These are phyloP conservation scores for Noccaea caerulescens DNA, from an alignment of 345 rosid genomes.

Conservation along the genomic window DNA sequence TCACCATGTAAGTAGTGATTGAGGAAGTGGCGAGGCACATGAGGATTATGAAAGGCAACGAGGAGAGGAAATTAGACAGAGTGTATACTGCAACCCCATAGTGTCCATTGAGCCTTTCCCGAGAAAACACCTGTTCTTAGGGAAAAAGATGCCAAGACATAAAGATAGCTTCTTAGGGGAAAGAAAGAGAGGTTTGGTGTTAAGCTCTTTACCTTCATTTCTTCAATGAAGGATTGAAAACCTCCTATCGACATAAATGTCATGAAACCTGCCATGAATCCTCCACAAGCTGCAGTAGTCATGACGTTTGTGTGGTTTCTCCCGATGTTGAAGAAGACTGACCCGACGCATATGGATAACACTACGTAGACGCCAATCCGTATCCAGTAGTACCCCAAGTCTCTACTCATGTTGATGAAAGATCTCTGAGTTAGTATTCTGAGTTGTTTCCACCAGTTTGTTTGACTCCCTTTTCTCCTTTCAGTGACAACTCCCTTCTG, in stretches of 20 bases:
- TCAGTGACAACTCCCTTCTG: conserved; percentile 50
- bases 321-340: conserved; percentile 65
- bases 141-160: not conserved
- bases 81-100: conserved; percentile 75
- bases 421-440: conserved; percentile 66
- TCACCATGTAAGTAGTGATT: conserved; percentile 68
- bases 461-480: conserved; percentile 45
- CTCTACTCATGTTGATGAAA: conserved; percentile 78
- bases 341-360: conserved; percentile 71
- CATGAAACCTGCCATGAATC: conserved; percentile 78
- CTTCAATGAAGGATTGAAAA: conserved; percentile 88
- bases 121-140: conserved; percentile 57
- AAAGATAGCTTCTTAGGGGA: not conserved
- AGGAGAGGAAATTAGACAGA: conserved; percentile 70
- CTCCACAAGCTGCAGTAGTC: conserved; percentile 71
- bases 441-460: conserved; percentile 74
- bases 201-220: conserved; percentile 60
- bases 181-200: conserved; percentile 6
- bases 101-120: conserved; percentile 73
- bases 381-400: conserved; percentile 84
- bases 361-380: conserved; percentile 72
- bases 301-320: conserved; percentile 60
- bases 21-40: conserved; percentile 56
- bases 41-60: conserved; percentile 64
- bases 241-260: conserved; percentile 89